Evolutionary conservation across 2,329 filamentous ascomycete genomes (phyloP).

Genomic region (Pseudocercospora musae): DNA sequence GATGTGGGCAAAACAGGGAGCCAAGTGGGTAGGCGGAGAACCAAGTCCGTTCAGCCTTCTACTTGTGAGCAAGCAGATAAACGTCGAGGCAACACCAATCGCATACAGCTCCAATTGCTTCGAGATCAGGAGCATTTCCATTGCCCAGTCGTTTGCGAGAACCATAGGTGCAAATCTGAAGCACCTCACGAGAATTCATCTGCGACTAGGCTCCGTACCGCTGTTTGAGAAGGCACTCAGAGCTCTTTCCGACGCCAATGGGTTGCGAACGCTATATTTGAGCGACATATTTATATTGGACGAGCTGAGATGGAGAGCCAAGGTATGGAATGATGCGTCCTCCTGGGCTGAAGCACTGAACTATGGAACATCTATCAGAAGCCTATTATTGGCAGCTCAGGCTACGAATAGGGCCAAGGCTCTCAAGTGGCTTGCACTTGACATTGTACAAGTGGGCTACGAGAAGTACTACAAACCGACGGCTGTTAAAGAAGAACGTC

Average conservation of each 20-base stretch:
- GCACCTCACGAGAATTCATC: not conserved
- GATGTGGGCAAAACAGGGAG: not conserved
- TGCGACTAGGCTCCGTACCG: not conserved
- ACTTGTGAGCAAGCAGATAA: conserved; percentile 16
- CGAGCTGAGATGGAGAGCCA: not conserved
- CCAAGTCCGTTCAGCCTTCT: conserved; percentile 10
- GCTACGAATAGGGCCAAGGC: not conserved
- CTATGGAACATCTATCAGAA: not conserved
- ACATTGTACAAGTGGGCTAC: not conserved
- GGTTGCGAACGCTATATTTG: not conserved
- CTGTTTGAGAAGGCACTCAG: not conserved
- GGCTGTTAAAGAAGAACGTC: not conserved
- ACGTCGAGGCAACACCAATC: conserved; percentile 15
- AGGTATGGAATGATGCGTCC: not conserved
- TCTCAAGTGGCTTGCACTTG: conserved; percentile 3
- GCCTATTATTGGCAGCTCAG: not conserved
- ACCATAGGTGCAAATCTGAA: not conserved
- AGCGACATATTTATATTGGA: not conserved
- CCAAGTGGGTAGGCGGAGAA: not conserved
- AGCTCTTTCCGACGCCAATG: not conserved
- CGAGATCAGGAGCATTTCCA: not conserved
- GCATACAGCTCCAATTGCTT: conserved; percentile 4
- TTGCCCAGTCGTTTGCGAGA: not conserved
- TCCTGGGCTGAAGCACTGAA: conserved; percentile 2
- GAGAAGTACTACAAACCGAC: not conserved